Percentiles rank a stretch among this genome's conserved stretches.
phyloP scores from a whole-genome alignment of 148 eudicot genomes.

The Rhododendron griersonianum region DNA sequence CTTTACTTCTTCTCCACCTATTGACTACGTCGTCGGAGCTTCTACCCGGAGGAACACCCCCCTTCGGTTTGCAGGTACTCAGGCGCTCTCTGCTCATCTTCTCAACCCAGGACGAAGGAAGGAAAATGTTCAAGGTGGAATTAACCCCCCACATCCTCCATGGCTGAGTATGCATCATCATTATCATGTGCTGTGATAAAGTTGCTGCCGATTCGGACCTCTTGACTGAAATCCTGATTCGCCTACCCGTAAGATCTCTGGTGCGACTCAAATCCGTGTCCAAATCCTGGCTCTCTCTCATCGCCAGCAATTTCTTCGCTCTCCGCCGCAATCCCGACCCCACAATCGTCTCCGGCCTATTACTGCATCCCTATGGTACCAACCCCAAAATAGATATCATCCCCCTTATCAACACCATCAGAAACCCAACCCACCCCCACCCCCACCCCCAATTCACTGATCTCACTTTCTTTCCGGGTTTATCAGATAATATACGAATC shows the following conservation, averaged over 20 bases:
- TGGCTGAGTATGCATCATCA: not conserved
- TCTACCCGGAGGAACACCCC: no score
- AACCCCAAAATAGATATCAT: not conserved
- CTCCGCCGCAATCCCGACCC: not conserved
- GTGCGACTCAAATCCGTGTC: conserved; percentile 10
- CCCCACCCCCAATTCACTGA: not conserved
- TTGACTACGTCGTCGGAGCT: no score
- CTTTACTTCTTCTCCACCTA: no score
- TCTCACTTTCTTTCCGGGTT: not conserved
- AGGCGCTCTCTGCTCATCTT: no score
- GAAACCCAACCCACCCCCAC: not conserved
- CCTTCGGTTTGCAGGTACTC: no score
- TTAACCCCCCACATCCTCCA: no score
- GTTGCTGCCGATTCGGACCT: not conserved
- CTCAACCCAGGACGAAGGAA: no score
- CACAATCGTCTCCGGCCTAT: not conserved
- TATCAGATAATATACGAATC: not conserved
- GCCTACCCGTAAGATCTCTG: conserved; percentile 7
- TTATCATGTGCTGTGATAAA: not conserved
- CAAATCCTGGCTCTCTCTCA: conserved; percentile 12
- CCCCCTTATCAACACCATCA: not conserved
- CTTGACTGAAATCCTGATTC: conserved; percentile 10
- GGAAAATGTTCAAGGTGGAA: no score
- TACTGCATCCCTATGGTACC: not conserved
- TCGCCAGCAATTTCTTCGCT: conserved; percentile 3